phyloP scores from a whole-genome alignment of 2,329 filamentous ascomycete species.

The Colletotrichum karsti region DNA sequence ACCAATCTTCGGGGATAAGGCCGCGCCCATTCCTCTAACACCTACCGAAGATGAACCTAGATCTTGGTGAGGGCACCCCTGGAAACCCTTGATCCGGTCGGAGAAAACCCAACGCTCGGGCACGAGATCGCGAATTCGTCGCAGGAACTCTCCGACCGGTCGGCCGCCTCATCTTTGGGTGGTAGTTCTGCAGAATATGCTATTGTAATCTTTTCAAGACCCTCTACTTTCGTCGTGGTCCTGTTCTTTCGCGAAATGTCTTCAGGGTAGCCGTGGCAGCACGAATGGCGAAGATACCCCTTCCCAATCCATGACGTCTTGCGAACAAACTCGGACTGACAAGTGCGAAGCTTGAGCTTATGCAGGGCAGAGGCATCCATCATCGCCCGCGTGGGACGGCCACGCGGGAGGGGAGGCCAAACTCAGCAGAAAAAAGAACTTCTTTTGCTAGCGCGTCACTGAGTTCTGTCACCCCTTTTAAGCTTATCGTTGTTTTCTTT shows the following conservation, averaged over 20 bases:
- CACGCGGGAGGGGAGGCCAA: background rate
- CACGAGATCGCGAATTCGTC: background rate
- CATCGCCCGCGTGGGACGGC: background rate
- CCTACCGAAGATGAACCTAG: background rate
- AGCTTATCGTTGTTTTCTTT: constrained; percentile 5
- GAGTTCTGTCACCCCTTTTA: constrained; percentile 25
- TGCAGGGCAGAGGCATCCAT: background rate
- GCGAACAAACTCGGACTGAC: constrained; percentile 1
- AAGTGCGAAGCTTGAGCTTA: background rate
- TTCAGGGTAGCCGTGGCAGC: background rate
- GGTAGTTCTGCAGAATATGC: too few relatives aligned
- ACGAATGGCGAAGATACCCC: background rate
- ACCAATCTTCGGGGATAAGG: background rate
- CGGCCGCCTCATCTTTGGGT: background rate
- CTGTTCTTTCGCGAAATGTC: background rate
- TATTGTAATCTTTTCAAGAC: too few relatives aligned
- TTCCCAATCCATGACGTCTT: background rate
- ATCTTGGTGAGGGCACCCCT: background rate
- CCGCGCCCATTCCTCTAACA: background rate
- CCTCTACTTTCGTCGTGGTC: too few relatives aligned
- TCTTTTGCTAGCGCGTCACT: background rate
- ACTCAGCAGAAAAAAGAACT: background rate
- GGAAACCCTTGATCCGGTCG: background rate
- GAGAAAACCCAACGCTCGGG: background rate
- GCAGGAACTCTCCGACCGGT: background rate